These are phyloP conservation scores for Raphanus sativus DNA, from an alignment of 345 rosid genomes.

Conservation along the genomic window DNA sequence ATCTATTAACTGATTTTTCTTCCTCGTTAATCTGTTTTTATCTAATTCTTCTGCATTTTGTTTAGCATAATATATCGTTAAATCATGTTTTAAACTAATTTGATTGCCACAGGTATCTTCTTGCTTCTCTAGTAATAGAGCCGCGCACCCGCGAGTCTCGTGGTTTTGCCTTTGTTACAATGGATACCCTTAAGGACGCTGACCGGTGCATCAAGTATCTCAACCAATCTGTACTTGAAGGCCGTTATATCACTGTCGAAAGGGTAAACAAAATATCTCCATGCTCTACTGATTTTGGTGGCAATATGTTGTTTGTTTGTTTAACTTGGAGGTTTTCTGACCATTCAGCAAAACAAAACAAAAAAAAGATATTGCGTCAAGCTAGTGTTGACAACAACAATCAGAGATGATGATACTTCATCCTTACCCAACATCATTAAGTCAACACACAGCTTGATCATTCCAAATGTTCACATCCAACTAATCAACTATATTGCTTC, in stretches of 20 bases:
- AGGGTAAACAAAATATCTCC: slow-evolving; percentile 74
- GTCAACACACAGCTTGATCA: not conserved
- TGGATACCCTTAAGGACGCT: slow-evolving; percentile 79
- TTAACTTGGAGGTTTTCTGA: slow-evolving; percentile 92
- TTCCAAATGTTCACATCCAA: slow-evolving; percentile 42
- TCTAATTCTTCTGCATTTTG: not conserved
- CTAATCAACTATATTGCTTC: slow-evolving; percentile 74
- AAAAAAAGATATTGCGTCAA: slow-evolving; percentile 65
- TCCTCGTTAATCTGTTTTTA: not conserved
- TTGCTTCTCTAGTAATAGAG: slow-evolving; percentile 89
- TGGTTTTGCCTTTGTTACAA: slow-evolving; percentile 91
- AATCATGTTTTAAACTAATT: not conserved
- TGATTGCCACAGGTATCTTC: slow-evolving; percentile 64
- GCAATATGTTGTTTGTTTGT: slow-evolving; percentile 44
- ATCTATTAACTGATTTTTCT: not conserved
- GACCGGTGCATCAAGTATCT: slow-evolving; percentile 88
- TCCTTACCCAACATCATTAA: slow-evolving; percentile 65
- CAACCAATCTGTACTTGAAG: slow-evolving; percentile 94
- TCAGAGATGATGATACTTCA: slow-evolving; percentile 79
- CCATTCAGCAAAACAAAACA: slow-evolving; percentile 63
- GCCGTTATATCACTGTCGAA: slow-evolving; percentile 97
- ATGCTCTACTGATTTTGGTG: slow-evolving; percentile 15
- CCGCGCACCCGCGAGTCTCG: slow-evolving; percentile 94
- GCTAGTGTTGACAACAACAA: slow-evolving; percentile 79
- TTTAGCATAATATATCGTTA: not conserved